Conservation (phyloP, 176 grass and related monocot genomes). For the Phyllostachys edulis region DNA sequence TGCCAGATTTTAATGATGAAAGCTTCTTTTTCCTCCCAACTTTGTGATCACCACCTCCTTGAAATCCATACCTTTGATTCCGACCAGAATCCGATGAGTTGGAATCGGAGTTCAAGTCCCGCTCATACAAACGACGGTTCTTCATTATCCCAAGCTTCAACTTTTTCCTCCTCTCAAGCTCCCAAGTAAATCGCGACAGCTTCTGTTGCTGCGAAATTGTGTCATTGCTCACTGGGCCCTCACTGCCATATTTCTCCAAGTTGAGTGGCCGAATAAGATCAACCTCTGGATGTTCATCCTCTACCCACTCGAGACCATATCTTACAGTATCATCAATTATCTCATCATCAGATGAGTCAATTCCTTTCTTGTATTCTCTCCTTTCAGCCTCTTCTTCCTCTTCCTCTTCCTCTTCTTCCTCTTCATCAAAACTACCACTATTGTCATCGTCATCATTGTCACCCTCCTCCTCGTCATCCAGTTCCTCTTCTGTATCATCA, state of each 20-base stretch:
- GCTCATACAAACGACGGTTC: conserved; percentile 32
- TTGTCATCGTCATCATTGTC: conserved; percentile 13
- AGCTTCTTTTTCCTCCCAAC: conserved; percentile 38
- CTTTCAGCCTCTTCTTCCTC: conserved; percentile 39
- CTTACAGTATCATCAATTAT: conserved; percentile 32
- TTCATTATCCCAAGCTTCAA: conserved; percentile 37
- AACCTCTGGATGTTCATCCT: conserved; percentile 8
- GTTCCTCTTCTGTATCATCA: conserved; percentile 54
- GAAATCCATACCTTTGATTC: conserved; percentile 32
- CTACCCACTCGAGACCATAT: conserved; percentile 41
- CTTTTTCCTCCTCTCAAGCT: conserved; percentile 53
- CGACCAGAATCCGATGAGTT: conserved; percentile 36
- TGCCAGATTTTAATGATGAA: conserved; percentile 27
- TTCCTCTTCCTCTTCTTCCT: conserved; percentile 44
- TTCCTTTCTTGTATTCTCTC: conserved; percentile 30
- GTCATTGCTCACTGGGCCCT: conserved; percentile 3
- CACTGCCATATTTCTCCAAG: conserved; percentile 24
- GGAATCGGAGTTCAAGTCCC: conserved; percentile 35
- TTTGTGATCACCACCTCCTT: conserved; percentile 10
- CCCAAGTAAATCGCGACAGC: conserved; percentile 42
- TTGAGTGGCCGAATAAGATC: conserved; percentile 14
- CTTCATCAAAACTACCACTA: conserved; percentile 43
- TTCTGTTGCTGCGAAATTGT: conserved; percentile 28
- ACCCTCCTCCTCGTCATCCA: conserved; percentile 45
- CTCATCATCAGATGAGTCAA: conserved; percentile 38